phyloP scores from a whole-genome alignment of 2,329 filamentous ascomycete species.

The Paraconiothyrium sp. region DNA sequence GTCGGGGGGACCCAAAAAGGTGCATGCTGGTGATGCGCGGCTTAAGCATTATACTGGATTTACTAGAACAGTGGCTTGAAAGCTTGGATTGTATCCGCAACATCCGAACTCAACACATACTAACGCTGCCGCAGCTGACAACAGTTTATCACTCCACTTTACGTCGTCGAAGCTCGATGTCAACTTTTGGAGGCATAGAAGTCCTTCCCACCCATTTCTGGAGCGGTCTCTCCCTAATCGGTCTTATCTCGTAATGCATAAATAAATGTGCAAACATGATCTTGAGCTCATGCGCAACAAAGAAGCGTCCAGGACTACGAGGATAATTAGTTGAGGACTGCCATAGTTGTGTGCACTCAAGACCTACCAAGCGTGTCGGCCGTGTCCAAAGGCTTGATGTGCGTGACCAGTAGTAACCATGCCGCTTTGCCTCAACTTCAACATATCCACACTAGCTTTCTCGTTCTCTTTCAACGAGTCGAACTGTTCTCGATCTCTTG shows the following conservation, averaged over 20 bases:
- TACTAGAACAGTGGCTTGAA: not conserved
- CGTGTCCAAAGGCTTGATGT: slow-evolving; percentile 66
- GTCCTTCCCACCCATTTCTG: slow-evolving; percentile 30
- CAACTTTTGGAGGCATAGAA: slow-evolving; percentile 29
- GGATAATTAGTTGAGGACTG: slow-evolving; percentile 16
- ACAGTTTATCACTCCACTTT: not conserved
- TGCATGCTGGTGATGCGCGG: not conserved
- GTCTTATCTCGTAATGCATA: slow-evolving; percentile 51
- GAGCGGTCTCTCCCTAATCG: slow-evolving; percentile 32
- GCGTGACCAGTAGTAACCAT: slow-evolving; percentile 64
- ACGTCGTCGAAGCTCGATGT: slow-evolving; percentile 23
- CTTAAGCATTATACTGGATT: not conserved
- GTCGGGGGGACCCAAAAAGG: not conserved
- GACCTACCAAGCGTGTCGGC: slow-evolving; percentile 57
- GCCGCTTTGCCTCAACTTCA: slow-evolving; percentile 54
- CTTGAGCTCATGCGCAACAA: slow-evolving; percentile 50
- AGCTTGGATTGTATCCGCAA: not conserved
- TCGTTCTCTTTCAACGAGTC: slow-evolving; percentile 29
- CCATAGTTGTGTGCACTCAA: slow-evolving; percentile 33
- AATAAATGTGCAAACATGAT: slow-evolving; percentile 49
- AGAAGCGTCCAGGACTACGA: slow-evolving; percentile 49
- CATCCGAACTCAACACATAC: not conserved
- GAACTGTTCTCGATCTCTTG: slow-evolving; percentile 31
- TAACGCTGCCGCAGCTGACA: too few relatives aligned
- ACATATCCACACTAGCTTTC: slow-evolving; percentile 27